Conservation (phyloP, 73 alveolate genomes). For the Urostyla sp. region DNA sequence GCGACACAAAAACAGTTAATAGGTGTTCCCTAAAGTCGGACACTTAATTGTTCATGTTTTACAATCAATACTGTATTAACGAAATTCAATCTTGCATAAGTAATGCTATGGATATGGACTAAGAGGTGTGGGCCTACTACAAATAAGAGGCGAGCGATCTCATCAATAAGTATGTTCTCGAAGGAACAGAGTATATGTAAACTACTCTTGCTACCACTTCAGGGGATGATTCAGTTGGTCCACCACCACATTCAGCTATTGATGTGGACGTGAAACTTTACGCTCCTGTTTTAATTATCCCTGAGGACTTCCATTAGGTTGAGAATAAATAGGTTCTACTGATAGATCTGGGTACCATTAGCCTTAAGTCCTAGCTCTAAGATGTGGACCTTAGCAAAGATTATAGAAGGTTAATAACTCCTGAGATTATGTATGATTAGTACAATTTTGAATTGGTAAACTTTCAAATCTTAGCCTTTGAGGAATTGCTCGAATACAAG, state of each 20-base stretch:
- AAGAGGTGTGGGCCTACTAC: conserved; percentile 56
- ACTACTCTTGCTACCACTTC: conserved; percentile 7
- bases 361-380: conserved; percentile 3
- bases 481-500: conserved; percentile 29
- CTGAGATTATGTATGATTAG: conserved; percentile 53
- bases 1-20: no score
- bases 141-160: conserved; percentile 56
- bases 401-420: conserved; percentile 46
- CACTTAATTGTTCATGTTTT: conserved; percentile 26
- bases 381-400: conserved; percentile 15
- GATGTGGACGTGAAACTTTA: conserved; percentile 48
- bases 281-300: conserved; percentile 70
- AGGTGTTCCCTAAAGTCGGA: no score
- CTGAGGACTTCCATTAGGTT: conserved; percentile 32
- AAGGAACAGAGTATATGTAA: conserved; percentile 58
- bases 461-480: conserved; percentile 14
- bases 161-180: conserved; percentile 48
- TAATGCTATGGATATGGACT: conserved; percentile 30
- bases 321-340: conserved; percentile 48
- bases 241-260: background rate
- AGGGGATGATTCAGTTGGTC: conserved; percentile 25
- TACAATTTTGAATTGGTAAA: conserved; percentile 28
- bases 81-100: conserved; percentile 13
- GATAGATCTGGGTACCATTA: conserved; percentile 55
- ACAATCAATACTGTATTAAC: conserved; percentile 20